Base-by-base conservation (phyloP, 208 protist genomes). In the Trypanosomatidae sp. region DNA sequence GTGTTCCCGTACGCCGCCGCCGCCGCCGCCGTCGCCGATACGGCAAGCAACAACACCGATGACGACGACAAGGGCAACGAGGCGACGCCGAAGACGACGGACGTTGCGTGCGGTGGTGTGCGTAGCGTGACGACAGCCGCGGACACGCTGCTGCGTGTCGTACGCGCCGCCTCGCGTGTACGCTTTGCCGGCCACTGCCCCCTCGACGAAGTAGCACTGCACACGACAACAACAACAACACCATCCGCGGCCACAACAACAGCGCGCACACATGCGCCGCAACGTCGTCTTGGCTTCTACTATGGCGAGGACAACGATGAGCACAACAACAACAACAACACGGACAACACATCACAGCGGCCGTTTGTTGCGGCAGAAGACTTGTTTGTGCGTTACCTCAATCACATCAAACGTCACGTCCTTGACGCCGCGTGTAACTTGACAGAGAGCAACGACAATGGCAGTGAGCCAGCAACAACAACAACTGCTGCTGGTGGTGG, bases 341-440 rank as follows among this genome's bases (percentile, higher is more conserved):
- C 30, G 11, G n/a, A 35, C 11, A 35, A 35, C 30, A n/a, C 11
- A 35, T n/a, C n/a, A n/a, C n/a, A n/a, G n/a, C n/a, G n/a, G n/a
- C 18, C 49, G 46, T 83, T 88, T 50, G 39, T 88, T 38, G 56
- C 61, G 3, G 72, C 72, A 21, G 70, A 83, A 42, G 67, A 88
- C 26, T 50, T 88, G 18, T 77, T 93, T 35, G 65, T 88, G 3
- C 53, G 66, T 26, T 89, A 88, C 50, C 64, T 93, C 20, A 85
- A 87, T 60, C 70, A 86, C 48, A 33, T 93, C 7, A 93, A 93
- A 59, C 61, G 71, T 47, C 74, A 82, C 46, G 70, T 68, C 18
- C 47, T 93, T 8, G 74, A 93, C 53, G 66, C 58, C 6, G 76
- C 71, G 7, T 93, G 84, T 45, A 71, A 71, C 21, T 50, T 92